These are phyloP conservation scores for Phellopilus nigrolimitatus DNA, from an alignment of 1,284 basidiomycete species.

Conservation along the genomic window DNA sequence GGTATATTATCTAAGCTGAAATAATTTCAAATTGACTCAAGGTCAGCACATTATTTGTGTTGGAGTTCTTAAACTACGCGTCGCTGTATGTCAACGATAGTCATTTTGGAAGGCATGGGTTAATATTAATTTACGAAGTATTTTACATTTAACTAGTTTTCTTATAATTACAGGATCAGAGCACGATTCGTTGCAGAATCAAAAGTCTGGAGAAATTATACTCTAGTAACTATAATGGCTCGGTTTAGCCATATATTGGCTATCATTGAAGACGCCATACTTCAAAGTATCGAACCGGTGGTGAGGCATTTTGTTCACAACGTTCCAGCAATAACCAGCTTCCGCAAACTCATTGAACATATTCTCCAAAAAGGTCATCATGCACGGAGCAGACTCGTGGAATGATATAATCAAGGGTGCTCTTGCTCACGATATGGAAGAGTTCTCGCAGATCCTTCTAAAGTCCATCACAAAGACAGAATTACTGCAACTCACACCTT, in stretches of 20 bases:
- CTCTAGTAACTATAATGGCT: neutral
- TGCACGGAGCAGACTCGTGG: neutral
- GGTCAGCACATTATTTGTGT: neutral
- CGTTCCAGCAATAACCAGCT: too few relatives aligned
- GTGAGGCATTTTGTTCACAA: neutral
- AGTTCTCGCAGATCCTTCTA: neutral
- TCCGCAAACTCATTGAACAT: neutral
- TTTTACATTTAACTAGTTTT: neutral
- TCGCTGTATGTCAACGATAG: neutral
- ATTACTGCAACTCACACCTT: neutral
- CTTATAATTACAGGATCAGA: neutral
- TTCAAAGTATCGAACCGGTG: neutral
- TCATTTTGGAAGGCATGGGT: neutral
- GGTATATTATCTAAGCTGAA: neutral
- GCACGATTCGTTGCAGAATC: neutral
- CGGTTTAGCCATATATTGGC: neutral
- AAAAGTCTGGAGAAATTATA: neutral
- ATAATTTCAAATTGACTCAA: neutral
- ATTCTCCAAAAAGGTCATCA: neutral
- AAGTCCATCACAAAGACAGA: neutral
- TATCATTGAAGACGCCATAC: neutral
- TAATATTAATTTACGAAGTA: neutral
- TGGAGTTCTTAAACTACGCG: neutral
- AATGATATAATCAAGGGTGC: constrained; percentile 1
- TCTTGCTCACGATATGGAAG: neutral